These are phyloP conservation scores for Alternaria metachromatica DNA, from an alignment of 2,329 filamentous ascomycete species.

Conservation along the genomic window DNA sequence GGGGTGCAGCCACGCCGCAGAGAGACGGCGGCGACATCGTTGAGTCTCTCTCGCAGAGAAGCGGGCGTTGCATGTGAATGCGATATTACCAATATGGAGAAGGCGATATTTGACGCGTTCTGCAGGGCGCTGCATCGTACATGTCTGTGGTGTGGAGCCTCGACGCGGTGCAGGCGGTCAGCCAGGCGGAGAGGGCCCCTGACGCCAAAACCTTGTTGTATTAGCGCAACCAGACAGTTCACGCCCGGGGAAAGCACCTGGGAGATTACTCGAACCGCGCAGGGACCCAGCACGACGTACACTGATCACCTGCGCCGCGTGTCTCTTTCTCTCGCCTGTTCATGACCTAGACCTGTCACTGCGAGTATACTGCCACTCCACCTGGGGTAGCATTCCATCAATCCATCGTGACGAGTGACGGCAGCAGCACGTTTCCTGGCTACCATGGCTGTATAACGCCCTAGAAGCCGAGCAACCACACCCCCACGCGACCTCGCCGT, in stretches of 20 bases:
- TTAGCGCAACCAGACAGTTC: constrained; percentile 16
- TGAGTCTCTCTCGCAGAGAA: background rate
- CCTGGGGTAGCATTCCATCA: background rate
- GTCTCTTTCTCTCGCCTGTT: constrained; percentile 2
- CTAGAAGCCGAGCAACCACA: constrained; percentile 13
- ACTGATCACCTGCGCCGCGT: constrained; percentile 14
- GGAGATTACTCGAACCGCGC: constrained; percentile 22
- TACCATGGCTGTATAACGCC: constrained; percentile 23
- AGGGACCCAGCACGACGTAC: constrained; percentile 11
- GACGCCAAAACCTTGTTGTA: constrained; percentile 12
- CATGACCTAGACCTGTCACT: background rate
- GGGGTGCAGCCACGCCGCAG: background rate
- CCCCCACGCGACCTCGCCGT: constrained; percentile 9
- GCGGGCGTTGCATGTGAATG: background rate
- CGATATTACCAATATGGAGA: background rate
- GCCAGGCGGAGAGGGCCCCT: constrained; percentile 19
- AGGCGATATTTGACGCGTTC: background rate
- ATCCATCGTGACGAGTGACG: constrained; percentile 10
- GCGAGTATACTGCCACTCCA: background rate
- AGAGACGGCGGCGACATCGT: background rate
- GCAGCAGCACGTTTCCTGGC: constrained; percentile 10
- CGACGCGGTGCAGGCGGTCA: constrained; percentile 21
- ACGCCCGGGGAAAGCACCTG: constrained; percentile 12
- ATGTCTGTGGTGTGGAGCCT: background rate
- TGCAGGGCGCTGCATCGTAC: background rate